Evolutionary conservation across 108 stramenopile species (phyloP).

Genomic region (Nitzschia sp.): DNA sequence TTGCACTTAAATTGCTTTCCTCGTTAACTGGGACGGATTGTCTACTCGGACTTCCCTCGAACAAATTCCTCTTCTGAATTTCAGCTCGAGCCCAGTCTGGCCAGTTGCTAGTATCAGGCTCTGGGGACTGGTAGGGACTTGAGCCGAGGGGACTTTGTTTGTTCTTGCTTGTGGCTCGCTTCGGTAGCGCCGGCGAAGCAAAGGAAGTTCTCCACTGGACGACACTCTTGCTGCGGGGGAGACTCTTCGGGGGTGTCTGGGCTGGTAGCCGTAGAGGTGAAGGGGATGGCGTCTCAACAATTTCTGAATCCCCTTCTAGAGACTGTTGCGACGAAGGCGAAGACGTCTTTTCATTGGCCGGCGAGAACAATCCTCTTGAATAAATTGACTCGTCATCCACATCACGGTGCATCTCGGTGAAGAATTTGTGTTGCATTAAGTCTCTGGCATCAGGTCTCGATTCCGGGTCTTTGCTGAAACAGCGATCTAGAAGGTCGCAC

Average conservation of each 20-base stretch:
- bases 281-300: not conserved
- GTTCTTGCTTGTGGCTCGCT: not conserved
- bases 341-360: slow-evolving; percentile 1
- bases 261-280: slow-evolving; percentile 3
- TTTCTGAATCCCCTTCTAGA: not conserved
- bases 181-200: slow-evolving; percentile 28
- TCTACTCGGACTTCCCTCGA: not conserved
- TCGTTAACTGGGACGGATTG: not conserved
- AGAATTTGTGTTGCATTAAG: slow-evolving; percentile 47
- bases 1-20: slow-evolving; percentile 9
- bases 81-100: slow-evolving; percentile 50
- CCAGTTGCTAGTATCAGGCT: slow-evolving; percentile 73
- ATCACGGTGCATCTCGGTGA: slow-evolving; percentile 19
- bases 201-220: slow-evolving; percentile 6
- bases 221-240: slow-evolving; percentile 11
- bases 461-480: slow-evolving; percentile 72
- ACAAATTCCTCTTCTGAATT: slow-evolving; percentile 16
- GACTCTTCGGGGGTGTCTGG: not conserved
- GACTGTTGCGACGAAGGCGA: not conserved
- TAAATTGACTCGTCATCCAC: slow-evolving; percentile 30
- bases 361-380: slow-evolving; percentile 36
- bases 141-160: not conserved
- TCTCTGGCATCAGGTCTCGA: slow-evolving; percentile 57
- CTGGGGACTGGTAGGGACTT: slow-evolving; percentile 44
- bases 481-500: slow-evolving; percentile 46